Conservation (phyloP, 495 filamentous ascomycete genomes). For the Penicillium maclennaniae region DNA sequence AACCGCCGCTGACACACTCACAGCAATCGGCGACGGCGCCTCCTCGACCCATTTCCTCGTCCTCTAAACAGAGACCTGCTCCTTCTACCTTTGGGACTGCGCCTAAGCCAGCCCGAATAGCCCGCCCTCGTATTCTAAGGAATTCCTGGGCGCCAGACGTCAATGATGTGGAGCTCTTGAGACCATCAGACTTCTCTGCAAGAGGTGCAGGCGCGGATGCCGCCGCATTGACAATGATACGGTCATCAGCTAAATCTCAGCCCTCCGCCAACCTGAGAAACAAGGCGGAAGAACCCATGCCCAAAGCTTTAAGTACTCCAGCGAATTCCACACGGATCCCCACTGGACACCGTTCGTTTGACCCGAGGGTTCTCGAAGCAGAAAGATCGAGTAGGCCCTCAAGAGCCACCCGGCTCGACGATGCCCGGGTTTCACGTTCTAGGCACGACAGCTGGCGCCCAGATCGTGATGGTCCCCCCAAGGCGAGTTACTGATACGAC, state of each 20-base stretch:
- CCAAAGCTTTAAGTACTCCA: background rate
- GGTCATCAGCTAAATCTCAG: background rate
- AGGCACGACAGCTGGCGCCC: too few relatives aligned
- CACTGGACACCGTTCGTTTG: too few relatives aligned
- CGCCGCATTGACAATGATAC: conserved; percentile 1
- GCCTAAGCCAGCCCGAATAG: conserved; percentile 21
- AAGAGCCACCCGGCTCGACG: background rate
- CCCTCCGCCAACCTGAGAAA: background rate
- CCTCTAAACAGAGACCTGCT: background rate
- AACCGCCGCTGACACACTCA: background rate
- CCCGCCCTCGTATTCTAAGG: conserved; percentile 29
- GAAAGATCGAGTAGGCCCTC: background rate
- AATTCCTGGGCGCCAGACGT: conserved; percentile 33
- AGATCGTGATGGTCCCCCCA: too few relatives aligned
- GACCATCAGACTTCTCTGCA: conserved; percentile 30
- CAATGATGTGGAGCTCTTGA: conserved; percentile 35
- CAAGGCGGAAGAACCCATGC: background rate
- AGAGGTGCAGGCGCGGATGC: conserved; percentile 3
- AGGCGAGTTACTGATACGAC: too few relatives aligned
- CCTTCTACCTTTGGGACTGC: background rate
- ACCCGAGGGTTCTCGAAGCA: background rate
- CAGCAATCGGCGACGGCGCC: background rate
- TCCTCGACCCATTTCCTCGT: background rate
- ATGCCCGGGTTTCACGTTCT: background rate
- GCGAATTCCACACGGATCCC: too few relatives aligned